Percentiles rank a stretch among this genome's conserved stretches.
Conservation (phyloP, 805 yeast genomes). For the Cyberlindnera euphorbiiphila region DNA sequence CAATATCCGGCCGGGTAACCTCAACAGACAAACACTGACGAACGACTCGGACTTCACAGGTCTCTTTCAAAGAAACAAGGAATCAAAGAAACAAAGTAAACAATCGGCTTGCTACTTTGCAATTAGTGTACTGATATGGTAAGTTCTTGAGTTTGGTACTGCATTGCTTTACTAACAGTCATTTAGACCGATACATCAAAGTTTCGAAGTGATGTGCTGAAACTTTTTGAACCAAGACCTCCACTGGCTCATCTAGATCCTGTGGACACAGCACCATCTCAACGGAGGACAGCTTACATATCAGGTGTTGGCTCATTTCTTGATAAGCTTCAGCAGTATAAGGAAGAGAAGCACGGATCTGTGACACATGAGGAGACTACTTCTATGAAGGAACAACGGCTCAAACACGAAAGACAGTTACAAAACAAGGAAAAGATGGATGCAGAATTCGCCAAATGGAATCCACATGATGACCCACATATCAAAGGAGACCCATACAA, state of each 20-base stretch:
- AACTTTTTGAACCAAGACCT: constrained; percentile 34
- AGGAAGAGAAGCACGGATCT: constrained; percentile 16
- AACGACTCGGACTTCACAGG: no score
- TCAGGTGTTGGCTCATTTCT: constrained; percentile 22
- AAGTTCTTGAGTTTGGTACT: no score
- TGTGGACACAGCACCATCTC: constrained; percentile 17
- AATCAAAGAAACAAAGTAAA: no score
- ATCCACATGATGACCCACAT: constrained; percentile 55
- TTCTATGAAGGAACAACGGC: constrained; percentile 28
- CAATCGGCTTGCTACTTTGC: no score
- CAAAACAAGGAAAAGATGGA: constrained; percentile 31
- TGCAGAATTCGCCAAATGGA: constrained; percentile 40
- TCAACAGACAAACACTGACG: no score
- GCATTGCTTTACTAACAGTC: not conserved
- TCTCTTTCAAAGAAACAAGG: no score
- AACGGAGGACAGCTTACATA: constrained; percentile 20
- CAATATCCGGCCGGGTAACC: no score
- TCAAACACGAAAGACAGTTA: constrained; percentile 25
- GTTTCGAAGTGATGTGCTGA: constrained; percentile 37
- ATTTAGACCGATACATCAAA: constrained; percentile 32
- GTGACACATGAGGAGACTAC: constrained; percentile 29
- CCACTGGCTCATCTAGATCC: constrained; percentile 22
- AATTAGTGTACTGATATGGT: no score
- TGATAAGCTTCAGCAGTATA: constrained; percentile 27
- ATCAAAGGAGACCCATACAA: constrained; percentile 67